Evolutionary conservation across 495 filamentous ascomycete species (phyloP).

Genomic region (Neurospora africana): DNA sequence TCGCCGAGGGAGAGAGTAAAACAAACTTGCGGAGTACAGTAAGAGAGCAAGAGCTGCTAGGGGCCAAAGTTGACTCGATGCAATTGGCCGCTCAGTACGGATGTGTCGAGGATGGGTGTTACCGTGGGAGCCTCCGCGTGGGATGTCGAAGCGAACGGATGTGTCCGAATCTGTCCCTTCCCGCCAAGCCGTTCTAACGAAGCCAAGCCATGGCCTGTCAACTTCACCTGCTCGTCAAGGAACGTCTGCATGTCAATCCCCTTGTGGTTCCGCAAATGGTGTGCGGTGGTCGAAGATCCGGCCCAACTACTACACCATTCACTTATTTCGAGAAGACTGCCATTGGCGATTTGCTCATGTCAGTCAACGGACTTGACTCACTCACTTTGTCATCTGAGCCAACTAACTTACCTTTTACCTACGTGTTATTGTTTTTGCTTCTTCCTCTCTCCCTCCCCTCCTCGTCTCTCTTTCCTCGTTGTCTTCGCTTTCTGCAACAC

Average conservation of each 20-base stretch:
- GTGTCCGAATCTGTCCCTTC: constrained; percentile 14
- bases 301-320: neutral
- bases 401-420: neutral
- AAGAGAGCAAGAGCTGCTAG: neutral
- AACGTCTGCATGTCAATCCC: neutral
- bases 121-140: constrained; percentile 6
- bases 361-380: neutral
- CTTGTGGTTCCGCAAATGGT: neutral
- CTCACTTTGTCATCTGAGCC: neutral
- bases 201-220: neutral
- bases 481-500: neutral
- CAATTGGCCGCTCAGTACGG: neutral
- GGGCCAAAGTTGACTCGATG: neutral
- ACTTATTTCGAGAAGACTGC: neutral
- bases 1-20: neutral
- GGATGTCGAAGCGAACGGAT: neutral
- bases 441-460: neutral
- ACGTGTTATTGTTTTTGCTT: neutral
- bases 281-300: neutral
- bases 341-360: neutral
- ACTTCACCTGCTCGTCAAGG: constrained; percentile 3
- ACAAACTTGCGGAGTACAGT: neutral
- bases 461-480: neutral
- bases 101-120: neutral
- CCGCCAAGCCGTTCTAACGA: neutral